Evolutionary conservation across 441 rosid species (phyloP), one percentile per base, ranked within the genome.

Genomic region (Daphne laureola): DNA sequence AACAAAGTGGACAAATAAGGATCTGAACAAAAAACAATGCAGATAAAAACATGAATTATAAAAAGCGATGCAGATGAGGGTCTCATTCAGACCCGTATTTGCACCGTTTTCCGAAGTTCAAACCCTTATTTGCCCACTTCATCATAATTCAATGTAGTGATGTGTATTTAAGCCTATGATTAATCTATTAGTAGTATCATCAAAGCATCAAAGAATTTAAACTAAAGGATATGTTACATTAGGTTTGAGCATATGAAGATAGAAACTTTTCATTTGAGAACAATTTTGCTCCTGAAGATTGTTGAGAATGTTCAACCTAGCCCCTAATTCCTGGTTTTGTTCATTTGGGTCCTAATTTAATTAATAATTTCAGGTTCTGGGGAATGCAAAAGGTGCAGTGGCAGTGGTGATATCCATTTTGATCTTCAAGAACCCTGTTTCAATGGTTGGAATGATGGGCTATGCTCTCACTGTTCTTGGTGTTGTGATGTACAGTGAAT

Each of bases 351-450:
- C 38, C 8, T 43, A n/a, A 13, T 43, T 14, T 16, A 15, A 15
- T 3, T 14, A 57, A 49, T 38, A 15, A 1, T 17, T 31, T 14
- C 65, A 78, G 80, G 80, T 75, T 36, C 55, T 75, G 17, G 80
- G 78, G 21, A 78, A 75, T 58, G 80, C 83, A 13, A 75, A 72
- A 64, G 74, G 78, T 0, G 78, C 74, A 0, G 78, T 78, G 16
- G 78, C 80, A 1, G 80, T 72, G 66, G 78, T 70, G 55, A 63
- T 78, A 14, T 75, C 80, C 5, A 72, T 78, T 23, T 59, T 75
- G 21, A 63, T 75, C 53, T 78, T 78, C 54, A 63, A 49, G 69
- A 78, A 75, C 35, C 83, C 83, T 15, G 70, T 74, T 26, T 72
- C 80, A 3, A 60, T 67, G 3, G 46, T 67, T 18, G 80, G 80